These are phyloP conservation scores for Zalerion maritima DNA, from an alignment of 495 filamentous ascomycete genomes.

Conservation along the genomic window DNA sequence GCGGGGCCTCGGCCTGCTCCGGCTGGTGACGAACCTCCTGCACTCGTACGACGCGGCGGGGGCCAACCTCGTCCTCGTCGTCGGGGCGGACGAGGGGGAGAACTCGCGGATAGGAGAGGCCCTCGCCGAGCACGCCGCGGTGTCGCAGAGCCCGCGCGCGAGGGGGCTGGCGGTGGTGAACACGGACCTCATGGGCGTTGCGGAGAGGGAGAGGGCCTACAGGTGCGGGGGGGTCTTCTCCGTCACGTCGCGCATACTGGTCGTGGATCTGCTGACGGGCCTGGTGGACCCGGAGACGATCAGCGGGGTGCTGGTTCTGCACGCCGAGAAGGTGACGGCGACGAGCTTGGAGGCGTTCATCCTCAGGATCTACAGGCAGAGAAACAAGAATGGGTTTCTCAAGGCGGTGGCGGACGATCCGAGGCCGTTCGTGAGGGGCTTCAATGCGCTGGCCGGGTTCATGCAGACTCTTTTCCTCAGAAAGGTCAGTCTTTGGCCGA, in stretches of 20 bases:
- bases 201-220: conserved; percentile 81
- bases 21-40: conserved; percentile 80
- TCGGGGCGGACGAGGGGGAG: conserved; percentile 86
- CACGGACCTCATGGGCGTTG: conserved; percentile 81
- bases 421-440: conserved; percentile 80
- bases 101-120: conserved; percentile 91
- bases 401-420: conserved; percentile 95
- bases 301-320: conserved; percentile 75
- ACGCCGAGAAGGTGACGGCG: conserved; percentile 76
- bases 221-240: conserved; percentile 80
- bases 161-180: conserved; percentile 84
- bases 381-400: conserved; percentile 83
- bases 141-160: conserved; percentile 58
- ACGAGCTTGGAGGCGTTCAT: conserved; percentile 93
- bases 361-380: conserved; percentile 79
- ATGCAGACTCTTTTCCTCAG: conserved; percentile 85
- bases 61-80: conserved; percentile 76
- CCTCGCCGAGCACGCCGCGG: conserved; percentile 82
- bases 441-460: conserved; percentile 79
- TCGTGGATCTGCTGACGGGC: conserved; percentile 79
- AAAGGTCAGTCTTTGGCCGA: conserved; percentile 79
- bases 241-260: conserved; percentile 87
- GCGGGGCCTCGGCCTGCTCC: conserved; percentile 79
- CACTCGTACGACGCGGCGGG: conserved; percentile 95
- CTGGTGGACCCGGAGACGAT: conserved; percentile 72